Evolutionary conservation across 73 alveolate genomes (phyloP).

Genomic region (Diophrys sp.): DNA sequence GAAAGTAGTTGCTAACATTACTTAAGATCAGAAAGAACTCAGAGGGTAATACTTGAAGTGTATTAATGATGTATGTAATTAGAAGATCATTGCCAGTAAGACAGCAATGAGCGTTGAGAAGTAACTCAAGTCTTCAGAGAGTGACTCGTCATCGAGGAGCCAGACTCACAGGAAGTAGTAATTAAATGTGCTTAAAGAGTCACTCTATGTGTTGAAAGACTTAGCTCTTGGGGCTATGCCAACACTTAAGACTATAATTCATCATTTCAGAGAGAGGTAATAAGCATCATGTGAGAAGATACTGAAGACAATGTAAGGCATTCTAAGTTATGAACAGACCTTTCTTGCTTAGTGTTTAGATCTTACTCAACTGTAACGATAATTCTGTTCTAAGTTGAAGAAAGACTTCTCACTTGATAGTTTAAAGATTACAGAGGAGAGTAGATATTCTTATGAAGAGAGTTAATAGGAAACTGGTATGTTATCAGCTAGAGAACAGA

Average conservation of each 20-base stretch:
- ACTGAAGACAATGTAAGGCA: neutral
- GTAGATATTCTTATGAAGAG: neutral
- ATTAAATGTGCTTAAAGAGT: neutral
- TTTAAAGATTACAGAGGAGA: constrained; percentile 17
- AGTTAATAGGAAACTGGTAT: neutral
- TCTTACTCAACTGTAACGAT: constrained; percentile 5
- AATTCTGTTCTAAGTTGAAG: constrained; percentile 20
- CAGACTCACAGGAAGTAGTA: neutral
- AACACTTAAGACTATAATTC: neutral
- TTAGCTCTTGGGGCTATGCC: neutral
- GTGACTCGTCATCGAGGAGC: neutral
- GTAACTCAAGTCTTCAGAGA: neutral
- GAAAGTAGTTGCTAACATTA: constrained; percentile 9
- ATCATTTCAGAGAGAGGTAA: neutral
- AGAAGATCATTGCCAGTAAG: constrained; percentile 20
- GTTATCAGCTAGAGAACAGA: neutral
- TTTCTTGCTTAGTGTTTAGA: constrained; percentile 24
- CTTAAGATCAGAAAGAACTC: constrained; percentile 26
- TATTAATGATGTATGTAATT: constrained; percentile 6
- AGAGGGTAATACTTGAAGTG: neutral
- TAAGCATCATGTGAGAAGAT: neutral
- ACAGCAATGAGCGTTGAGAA: constrained; percentile 6
- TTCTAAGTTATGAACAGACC: constrained; percentile 26
- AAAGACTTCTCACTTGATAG: constrained; percentile 17
- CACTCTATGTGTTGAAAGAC: neutral